Evolutionary conservation across 2,329 filamentous ascomycete species (phyloP).

Genomic region (Neonectria hederae): DNA sequence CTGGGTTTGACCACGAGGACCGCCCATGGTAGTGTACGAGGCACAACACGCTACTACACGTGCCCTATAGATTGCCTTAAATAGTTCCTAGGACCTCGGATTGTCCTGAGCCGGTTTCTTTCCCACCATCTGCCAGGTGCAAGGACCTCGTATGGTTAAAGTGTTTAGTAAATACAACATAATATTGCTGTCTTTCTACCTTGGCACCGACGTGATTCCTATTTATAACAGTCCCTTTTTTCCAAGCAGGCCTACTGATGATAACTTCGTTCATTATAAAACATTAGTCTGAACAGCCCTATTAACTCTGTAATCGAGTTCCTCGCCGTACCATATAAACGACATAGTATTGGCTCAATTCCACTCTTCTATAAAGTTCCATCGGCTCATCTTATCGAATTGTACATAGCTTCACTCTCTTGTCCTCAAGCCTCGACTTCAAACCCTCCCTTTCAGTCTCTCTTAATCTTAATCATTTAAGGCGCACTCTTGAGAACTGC

Average conservation of each 20-base stretch:
- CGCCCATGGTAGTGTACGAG: background rate
- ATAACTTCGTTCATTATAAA: no score
- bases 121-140: no score
- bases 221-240: no score
- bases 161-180: no score
- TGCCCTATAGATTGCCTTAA: background rate
- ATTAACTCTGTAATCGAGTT: background rate
- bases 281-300: no score
- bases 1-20: background rate
- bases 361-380: background rate
- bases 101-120: no score
- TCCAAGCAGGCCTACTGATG: no score
- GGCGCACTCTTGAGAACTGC: conserved; percentile 44
- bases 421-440: background rate
- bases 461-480: background rate
- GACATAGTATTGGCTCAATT: background rate
- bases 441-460: background rate
- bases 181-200: no score
- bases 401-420: background rate
- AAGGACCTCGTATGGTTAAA: no score
- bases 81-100: background rate
- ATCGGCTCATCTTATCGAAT: background rate
- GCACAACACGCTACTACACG: background rate
- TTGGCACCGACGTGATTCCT: no score
- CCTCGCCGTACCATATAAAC: background rate